A percentile compares a stretch with the other conserved stretches of the same genome.
These are phyloP conservation scores for Halophytophthora batemanensis DNA, from an alignment of 352 stramenopile genomes.

Conservation along the genomic window DNA sequence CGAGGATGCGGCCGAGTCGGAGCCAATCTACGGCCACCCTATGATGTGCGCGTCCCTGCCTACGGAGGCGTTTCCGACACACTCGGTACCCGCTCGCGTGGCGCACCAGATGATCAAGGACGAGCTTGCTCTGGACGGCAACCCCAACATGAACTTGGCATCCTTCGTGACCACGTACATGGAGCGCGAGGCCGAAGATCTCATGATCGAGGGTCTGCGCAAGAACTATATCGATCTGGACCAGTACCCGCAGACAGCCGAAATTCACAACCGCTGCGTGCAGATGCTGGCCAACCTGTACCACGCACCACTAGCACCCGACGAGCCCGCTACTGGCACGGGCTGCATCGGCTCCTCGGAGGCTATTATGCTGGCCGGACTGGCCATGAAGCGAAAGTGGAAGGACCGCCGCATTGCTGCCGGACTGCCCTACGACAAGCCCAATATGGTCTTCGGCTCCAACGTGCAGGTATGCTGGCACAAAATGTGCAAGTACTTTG, in stretches of 20 bases:
- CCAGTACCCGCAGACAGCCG: slow-evolving; percentile 81
- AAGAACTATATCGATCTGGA: slow-evolving; percentile 89
- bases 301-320: slow-evolving; percentile 46
- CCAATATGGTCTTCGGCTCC: slow-evolving; percentile 86
- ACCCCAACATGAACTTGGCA: slow-evolving; percentile 80
- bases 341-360: slow-evolving; percentile 86
- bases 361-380: slow-evolving; percentile 75
- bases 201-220: slow-evolving; percentile 67
- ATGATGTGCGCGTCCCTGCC: slow-evolving; percentile 51
- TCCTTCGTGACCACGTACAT: slow-evolving; percentile 88
- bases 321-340: slow-evolving; percentile 53
- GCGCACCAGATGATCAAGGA: slow-evolving; percentile 77
- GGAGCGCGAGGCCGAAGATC: slow-evolving; percentile 73
- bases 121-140: slow-evolving; percentile 73
- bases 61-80: slow-evolving; percentile 36
- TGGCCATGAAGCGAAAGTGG: slow-evolving; percentile 88
- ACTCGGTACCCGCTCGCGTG: slow-evolving; percentile 54
- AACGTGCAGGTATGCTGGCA: slow-evolving; percentile 89
- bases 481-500: slow-evolving; percentile 90
- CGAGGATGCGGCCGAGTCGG: slow-evolving; percentile 19
- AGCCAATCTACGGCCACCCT: slow-evolving; percentile 61
- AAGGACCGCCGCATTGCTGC: slow-evolving; percentile 57
- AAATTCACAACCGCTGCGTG: slow-evolving; percentile 88
- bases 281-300: slow-evolving; percentile 86
- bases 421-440: slow-evolving; percentile 60